Percentiles rank a stretch among this genome's conserved stretches.
These are phyloP conservation scores for Setomelanomma holmii DNA, from an alignment of 2,329 filamentous ascomycete genomes.

Conservation along the genomic window DNA sequence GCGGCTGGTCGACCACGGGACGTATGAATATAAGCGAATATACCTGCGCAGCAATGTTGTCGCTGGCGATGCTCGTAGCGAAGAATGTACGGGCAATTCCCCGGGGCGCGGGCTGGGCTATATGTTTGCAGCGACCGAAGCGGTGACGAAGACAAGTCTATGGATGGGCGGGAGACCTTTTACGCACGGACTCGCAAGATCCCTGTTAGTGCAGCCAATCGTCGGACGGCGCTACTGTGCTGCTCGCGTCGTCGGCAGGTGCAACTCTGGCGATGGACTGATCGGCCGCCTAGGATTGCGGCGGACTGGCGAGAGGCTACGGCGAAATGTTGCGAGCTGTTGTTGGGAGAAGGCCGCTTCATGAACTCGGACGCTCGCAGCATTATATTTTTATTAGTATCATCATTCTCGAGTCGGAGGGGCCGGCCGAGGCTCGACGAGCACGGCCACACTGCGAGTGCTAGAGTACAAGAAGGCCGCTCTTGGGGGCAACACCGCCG, in stretches of 20 bases:
- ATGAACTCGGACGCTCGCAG: too few relatives aligned
- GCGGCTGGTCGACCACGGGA: too few relatives aligned
- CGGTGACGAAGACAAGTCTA: conserved; percentile 34
- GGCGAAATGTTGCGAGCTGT: neutral
- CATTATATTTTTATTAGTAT: too few relatives aligned
- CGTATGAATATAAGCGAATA: too few relatives aligned
- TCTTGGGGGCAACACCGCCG: neutral
- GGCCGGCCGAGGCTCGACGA: conserved; percentile 8
- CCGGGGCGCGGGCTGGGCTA: conserved; percentile 29
- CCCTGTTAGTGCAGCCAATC: conserved; percentile 18
- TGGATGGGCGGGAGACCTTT: conserved; percentile 14
- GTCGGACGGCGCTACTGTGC: conserved; percentile 29
- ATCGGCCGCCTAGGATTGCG: conserved; percentile 11
- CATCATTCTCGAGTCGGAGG: conserved; percentile 3
- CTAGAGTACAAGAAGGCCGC: conserved; percentile 1
- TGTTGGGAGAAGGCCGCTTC: neutral
- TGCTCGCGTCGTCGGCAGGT: conserved; percentile 29
- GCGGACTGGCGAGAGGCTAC: conserved; percentile 3
- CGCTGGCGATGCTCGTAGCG: conserved; percentile 9
- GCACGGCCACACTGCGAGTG: conserved; percentile 3
- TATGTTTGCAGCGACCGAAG: conserved; percentile 27
- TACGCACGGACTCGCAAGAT: conserved; percentile 24
- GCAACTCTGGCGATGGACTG: conserved; percentile 35
- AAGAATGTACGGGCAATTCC: conserved; percentile 11
- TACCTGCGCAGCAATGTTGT: conserved; percentile 9